Conservation (phyloP, 1,139 yeast genomes). For the Suzukiozyma palmioleophila region DNA sequence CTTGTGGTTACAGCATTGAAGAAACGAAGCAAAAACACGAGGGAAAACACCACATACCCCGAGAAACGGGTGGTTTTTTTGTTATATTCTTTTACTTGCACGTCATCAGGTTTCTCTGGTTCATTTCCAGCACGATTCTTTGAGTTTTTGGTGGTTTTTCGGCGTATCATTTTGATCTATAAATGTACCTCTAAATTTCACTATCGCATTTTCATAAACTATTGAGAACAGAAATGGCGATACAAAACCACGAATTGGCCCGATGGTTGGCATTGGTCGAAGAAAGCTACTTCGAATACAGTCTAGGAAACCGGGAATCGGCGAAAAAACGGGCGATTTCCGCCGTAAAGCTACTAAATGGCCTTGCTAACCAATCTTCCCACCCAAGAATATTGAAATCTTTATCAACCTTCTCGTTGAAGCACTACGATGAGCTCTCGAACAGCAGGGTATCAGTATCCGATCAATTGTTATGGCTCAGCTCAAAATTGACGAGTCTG, state of each 20-base stretch:
- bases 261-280: conserved; percentile 1
- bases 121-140: not conserved
- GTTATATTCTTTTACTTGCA: not conserved
- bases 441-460: conserved; percentile 8
- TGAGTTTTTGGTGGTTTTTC: not conserved
- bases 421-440: conserved; percentile 16
- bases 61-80: not conserved
- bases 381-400: conserved; percentile 5
- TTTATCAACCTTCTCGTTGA: conserved; percentile 19
- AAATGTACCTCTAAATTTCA: not conserved
- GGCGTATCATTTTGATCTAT: not conserved
- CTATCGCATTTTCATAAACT: not conserved
- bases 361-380: conserved; percentile 8
- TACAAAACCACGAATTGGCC: not conserved
- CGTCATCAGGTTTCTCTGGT: not conserved
- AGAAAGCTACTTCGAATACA: not conserved
- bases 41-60: conserved; percentile 4
- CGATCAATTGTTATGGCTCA: conserved; percentile 40
- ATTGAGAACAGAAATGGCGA: not conserved
- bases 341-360: conserved; percentile 24
- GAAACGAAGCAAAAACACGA: conserved; percentile 18
- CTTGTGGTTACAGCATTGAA: conserved; percentile 57
- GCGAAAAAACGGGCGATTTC: conserved; percentile 20
- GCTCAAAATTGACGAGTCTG: conserved; percentile 28
- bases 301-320: conserved; percentile 1